These are phyloP conservation scores for Colletotrichum sp. DNA, from an alignment of 2,329 filamentous ascomycete genomes.

Conservation along the genomic window DNA sequence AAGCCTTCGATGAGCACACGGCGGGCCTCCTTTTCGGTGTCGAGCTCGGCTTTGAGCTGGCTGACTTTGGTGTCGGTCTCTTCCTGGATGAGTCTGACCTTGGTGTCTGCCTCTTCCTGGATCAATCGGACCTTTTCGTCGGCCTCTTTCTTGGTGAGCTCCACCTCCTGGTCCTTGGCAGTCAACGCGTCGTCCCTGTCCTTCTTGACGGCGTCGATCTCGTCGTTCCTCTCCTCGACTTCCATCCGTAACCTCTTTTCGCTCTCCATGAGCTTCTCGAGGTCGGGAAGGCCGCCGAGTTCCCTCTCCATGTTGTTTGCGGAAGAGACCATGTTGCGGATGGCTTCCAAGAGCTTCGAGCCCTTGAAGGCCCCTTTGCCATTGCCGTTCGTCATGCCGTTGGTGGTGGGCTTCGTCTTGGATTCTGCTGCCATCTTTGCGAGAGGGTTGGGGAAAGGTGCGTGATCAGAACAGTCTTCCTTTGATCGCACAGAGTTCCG, in stretches of 20 bases:
- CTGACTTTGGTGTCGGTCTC: conserved; percentile 44
- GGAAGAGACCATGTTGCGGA: conserved; percentile 23
- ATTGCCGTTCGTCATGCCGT: conserved; percentile 19
- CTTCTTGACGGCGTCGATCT: conserved; percentile 25
- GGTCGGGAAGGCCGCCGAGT: conserved; percentile 29
- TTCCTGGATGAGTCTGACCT: conserved; percentile 52
- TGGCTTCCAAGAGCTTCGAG: conserved; percentile 29
- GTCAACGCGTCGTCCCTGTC: conserved; percentile 27
- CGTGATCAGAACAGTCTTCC: background rate
- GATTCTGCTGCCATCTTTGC: conserved; percentile 31
- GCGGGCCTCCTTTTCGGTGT: conserved; percentile 20
- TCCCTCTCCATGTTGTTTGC: conserved; percentile 33
- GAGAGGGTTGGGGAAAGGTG: background rate
- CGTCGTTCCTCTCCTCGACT: conserved; percentile 39
- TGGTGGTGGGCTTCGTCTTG: conserved; percentile 25
- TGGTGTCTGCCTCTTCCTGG: conserved; percentile 44
- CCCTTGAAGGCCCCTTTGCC: conserved; percentile 24
- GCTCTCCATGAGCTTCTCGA: conserved; percentile 23
- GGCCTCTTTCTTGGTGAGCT: conserved; percentile 42
- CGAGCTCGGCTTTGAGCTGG: conserved; percentile 32
- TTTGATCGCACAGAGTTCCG: background rate
- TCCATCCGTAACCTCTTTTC: conserved; percentile 28
- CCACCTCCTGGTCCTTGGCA: conserved; percentile 52
- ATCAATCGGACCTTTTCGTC: conserved; percentile 46
- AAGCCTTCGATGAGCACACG: background rate